Base-by-base conservation (phyloP, 306 rosid species). In the Luffa acutangula region DNA sequence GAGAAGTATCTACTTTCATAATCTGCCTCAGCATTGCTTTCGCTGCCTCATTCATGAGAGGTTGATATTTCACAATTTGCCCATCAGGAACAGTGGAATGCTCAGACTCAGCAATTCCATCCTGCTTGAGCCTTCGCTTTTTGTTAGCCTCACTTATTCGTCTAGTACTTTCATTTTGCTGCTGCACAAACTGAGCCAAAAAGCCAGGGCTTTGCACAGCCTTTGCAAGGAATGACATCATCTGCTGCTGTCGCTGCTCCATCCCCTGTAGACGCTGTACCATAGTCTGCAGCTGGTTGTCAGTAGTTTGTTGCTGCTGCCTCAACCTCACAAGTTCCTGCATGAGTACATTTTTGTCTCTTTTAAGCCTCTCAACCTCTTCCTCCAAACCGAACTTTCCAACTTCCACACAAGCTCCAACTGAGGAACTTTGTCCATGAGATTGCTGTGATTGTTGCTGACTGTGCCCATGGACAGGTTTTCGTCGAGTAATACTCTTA, bases 201-300 rank as follows among this genome's bases (percentile, higher is more conserved):
- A 95, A 95, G 76, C 97, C 89, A 80, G 99, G 97, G 87, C 99
- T 93, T 84, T 93, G 97, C 73, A 93, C 90, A 46, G 97, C 99
- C 87, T 93, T 95, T 17, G 99, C 99, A 72, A 95, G 93, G 83
- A 95, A 95, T 65, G 99, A 93, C 97, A 95, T 93, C 97, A 95
- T 93, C 82, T 95, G 97, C 82, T 93, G 97, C 74, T 95, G 99
- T 58, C 99, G 84, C 79, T 93, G 99, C 84, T 95, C 99, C 99
- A 95, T 95, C 51, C 99, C 97, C 74, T 91, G 99, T 80, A 95
- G 92, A 81, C 94, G 97, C 82, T 93, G 96, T 80, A 89, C 94
- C 97, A 93, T 93, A 73, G 96, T 21, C 85, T 95, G 99, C 85
- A 95, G 84, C 88, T 93, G 97, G 89, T 43, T 86, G 85, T 95